Base-by-base conservation (phyloP, 208 protist species). In the Trypanosoma lewisi region DNA sequence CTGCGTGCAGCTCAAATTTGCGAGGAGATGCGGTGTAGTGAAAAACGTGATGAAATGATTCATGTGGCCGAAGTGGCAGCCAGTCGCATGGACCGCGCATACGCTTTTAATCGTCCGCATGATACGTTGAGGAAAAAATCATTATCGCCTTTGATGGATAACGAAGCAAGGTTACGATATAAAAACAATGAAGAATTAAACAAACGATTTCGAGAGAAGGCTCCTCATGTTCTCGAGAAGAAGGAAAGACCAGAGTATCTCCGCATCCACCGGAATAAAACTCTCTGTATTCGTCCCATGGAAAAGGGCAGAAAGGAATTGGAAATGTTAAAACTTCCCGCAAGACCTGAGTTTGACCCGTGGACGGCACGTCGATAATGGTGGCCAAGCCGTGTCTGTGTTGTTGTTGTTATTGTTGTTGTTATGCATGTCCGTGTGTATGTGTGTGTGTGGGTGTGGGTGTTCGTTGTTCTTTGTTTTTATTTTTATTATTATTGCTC, bases 1-100 rank as follows among this genome's bases (percentile, higher is more conserved):
- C 42, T 96, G 17, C 86, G 89, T 14, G 82, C 75, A 1, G 79
- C 86, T 25, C 78, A 88, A 45, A 91, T 96, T 49, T 96, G 89
- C 70, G 89, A 96, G 50, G 89, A 96, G 21, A 93, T 96, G 77
- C 80, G 84, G 4, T 96, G 89, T 57, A 52, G 48, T 11, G 78
- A 83, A 27, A 96, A 96, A 66, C 73, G 89, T 11, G 86, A 93
- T 54, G 89, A 96, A 65, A 71, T 96, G 77, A 69, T 87, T 45
- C 80, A 87, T 57, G 75, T 96, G 37, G 78, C 86, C 1, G 86
- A 96, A 56, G 61, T 68, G 0, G 84, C 84, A 44, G 78, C 80
- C 19, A 59, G 73, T 30, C 79, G 82, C 42, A 83, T 96, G 69
- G 84, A 89, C 44, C 77, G 82, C 17, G 83, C 84, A 4, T 93